Percentiles rank a stretch among this genome's conserved stretches.
Conservation (phyloP, 495 filamentous ascomycete genomes). For the Penicillium robsamsonii region DNA sequence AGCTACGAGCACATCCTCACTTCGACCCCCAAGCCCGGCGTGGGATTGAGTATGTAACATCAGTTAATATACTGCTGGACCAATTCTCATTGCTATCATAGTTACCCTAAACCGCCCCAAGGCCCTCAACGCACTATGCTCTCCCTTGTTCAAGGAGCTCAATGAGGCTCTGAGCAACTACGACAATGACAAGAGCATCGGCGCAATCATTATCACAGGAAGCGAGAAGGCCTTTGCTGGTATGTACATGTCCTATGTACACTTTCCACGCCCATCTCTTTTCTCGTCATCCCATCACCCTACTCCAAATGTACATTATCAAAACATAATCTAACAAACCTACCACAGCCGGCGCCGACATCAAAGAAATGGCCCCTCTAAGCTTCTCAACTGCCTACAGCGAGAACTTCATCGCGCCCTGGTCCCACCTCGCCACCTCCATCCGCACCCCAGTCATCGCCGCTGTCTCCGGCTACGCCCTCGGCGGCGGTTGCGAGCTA, state of each 20-base stretch:
- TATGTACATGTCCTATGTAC: constrained; percentile 18
- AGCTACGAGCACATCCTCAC: constrained; percentile 80
- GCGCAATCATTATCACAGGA: constrained; percentile 83
- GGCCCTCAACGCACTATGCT: constrained; percentile 87
- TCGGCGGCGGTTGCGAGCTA: constrained; percentile 94
- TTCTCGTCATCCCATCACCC: not conserved
- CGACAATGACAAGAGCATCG: constrained; percentile 65
- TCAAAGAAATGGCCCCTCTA: constrained; percentile 95
- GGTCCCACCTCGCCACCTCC: constrained; percentile 75
- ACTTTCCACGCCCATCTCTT: not conserved
- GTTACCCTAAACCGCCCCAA: constrained; percentile 96
- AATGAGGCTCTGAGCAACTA: constrained; percentile 75
- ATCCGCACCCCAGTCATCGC: constrained; percentile 92
- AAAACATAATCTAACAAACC: constrained; percentile 7
- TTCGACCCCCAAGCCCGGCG: constrained; percentile 79
- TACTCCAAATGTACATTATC: not conserved
- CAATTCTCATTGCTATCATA: constrained; percentile 31
- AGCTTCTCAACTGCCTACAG: constrained; percentile 84
- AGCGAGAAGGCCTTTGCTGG: constrained; percentile 82
- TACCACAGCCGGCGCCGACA: constrained; percentile 82
- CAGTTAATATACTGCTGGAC: not conserved
- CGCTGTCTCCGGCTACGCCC: constrained; percentile 89
- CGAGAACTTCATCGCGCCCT: constrained; percentile 86
- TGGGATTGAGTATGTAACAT: constrained; percentile 70
- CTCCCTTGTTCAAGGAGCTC: constrained; percentile 83